Base-by-base conservation (phyloP, 78 protist species). In the Thecamonas trahens region DNA sequence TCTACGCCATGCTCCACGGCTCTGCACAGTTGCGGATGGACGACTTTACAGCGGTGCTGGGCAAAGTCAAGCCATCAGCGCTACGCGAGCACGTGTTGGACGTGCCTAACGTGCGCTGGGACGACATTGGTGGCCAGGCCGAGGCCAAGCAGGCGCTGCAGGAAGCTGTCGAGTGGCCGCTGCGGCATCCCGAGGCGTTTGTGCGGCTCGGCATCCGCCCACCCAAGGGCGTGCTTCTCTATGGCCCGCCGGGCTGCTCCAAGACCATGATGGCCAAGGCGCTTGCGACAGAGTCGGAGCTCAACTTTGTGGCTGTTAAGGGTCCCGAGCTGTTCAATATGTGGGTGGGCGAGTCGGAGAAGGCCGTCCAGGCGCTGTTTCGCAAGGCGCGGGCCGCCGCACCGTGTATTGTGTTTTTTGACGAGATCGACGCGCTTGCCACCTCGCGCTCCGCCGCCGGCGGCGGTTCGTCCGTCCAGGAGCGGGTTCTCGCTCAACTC, bases 211-310 rank as follows among this genome's bases (percentile, higher is more conserved):
- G 93, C 38, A 84, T 97, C n/a, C 61, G 70, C 17, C 94, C 99
- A 5, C 97, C 98, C 7, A 59, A 65, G 24, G 97, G 94, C 44
- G 61, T 95, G 20, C 74, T 95, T 37, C 58, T 95, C 42, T 91
- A 86, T 62, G 99, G 99, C 8, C 99, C 99, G 38, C 99, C 99
- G 3, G 99, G 99, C 24, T 82, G 91, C 76, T 42, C 82, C 31
- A 95, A 95, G 72, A 95, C 99, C 7, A 54, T 93, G 45, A 22
- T 95, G 42, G 99, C 96, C 1, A 77, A 90, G 49, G 99, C 99
- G 1, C 66, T 96, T 31, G 99, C 99, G 45, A 74, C 88, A 0
- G 96, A 94, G 62, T 32, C 87, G 22, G 80, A 77, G 13, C n/a
- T 87, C 31, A 91, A 88, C 72, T 96, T 96, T 38, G 29, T 96